A percentile compares a stretch with the other conserved stretches of the same genome.
phyloP scores from a whole-genome alignment of 768 basidiomycete species.

The Macrocybe gigantea region DNA sequence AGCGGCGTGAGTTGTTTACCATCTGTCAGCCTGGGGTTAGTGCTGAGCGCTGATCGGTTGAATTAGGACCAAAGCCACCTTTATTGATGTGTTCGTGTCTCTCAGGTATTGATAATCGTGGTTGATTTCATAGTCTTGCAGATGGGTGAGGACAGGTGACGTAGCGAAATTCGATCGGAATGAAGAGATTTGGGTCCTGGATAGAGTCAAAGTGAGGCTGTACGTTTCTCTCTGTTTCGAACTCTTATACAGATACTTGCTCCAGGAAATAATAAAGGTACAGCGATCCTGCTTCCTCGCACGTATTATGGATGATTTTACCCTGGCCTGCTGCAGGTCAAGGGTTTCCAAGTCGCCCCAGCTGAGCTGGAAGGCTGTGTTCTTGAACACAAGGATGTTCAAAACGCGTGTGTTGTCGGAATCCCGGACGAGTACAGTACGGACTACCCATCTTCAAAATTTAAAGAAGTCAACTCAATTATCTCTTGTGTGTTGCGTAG shows the following conservation, averaged over 20 bases:
- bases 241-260: not conserved
- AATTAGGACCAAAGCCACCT: slow-evolving; percentile 60
- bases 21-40: not conserved
- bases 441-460: not conserved
- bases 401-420: slow-evolving; percentile 59
- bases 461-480: not conserved
- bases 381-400: slow-evolving; percentile 52
- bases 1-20: slow-evolving; percentile 44
- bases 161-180: slow-evolving; percentile 50
- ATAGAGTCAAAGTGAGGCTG: slow-evolving; percentile 51
- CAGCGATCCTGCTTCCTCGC: not conserved
- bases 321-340: slow-evolving; percentile 31
- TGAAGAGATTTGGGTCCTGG: slow-evolving; percentile 53
- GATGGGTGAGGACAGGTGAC: slow-evolving; percentile 69
- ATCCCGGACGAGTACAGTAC: slow-evolving; percentile 59
- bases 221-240: too few species aligned
- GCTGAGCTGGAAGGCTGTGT: slow-evolving; percentile 70
- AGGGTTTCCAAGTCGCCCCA: slow-evolving; percentile 70
- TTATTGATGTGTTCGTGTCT: slow-evolving; percentile 49
- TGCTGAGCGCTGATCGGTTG: not conserved
- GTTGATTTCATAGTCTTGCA: slow-evolving; percentile 15
- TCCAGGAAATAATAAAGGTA: slow-evolving; percentile 42
- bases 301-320: not conserved
- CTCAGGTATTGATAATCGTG: not conserved
- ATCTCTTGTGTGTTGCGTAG: slow-evolving; percentile 16